Conservation (phyloP, 305 asterid species). For the Fraxinus nigra region DNA sequence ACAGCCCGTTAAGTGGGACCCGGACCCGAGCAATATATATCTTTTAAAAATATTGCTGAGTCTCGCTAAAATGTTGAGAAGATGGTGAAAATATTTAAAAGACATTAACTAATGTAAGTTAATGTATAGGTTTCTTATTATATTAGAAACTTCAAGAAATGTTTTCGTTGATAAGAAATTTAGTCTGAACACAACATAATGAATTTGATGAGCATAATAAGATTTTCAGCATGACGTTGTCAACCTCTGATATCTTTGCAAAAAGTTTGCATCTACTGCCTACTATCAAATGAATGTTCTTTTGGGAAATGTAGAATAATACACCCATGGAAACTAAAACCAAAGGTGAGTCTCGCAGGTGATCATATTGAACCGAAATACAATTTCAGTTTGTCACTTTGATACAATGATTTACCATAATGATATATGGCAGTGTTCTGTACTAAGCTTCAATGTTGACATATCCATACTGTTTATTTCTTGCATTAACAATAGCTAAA, state of each 20-base stretch:
- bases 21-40: background rate
- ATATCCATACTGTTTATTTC: background rate
- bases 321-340: background rate
- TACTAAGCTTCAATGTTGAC: background rate
- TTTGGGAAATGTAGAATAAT: background rate
- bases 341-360: background rate
- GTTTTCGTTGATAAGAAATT: background rate
- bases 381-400: background rate
- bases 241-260: background rate
- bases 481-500: conserved; percentile 2
- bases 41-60: background rate
- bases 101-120: background rate
- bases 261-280: background rate
- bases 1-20: too few species aligned
- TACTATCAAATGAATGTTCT: background rate
- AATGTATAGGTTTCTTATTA: background rate
- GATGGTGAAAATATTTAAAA: background rate
- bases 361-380: background rate
- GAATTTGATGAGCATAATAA: background rate
- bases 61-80: background rate
- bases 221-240: background rate
- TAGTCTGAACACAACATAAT: background rate
- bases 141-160: background rate
- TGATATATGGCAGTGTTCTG: background rate
- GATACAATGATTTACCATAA: background rate